Percentiles rank a stretch among this genome's conserved stretches.
Conservation (phyloP, 2,329 filamentous ascomycete genomes). For the Aulographum hederae region DNA sequence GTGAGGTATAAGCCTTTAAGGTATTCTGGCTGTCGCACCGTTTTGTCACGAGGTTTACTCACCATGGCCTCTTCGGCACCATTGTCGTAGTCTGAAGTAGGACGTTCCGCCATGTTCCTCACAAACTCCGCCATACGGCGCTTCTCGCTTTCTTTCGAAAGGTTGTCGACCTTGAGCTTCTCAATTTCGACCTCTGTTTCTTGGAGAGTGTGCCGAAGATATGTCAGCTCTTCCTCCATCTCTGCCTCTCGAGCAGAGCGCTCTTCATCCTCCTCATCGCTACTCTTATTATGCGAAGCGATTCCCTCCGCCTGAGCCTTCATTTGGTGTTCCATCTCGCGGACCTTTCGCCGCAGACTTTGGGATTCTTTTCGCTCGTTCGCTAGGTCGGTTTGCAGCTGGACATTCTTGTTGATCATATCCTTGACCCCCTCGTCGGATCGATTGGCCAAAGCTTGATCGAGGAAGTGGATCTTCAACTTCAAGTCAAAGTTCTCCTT, state of each 20-base stretch:
- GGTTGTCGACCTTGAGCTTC: conserved; percentile 56
- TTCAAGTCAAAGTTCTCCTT: conserved; percentile 98
- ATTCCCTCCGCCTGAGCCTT: conserved; percentile 35
- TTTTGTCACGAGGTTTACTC: no score
- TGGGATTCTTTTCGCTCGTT: conserved; percentile 86
- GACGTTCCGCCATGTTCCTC: conserved; percentile 39
- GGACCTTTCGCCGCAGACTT: conserved; percentile 57
- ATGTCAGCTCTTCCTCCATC: conserved; percentile 71
- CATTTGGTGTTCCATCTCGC: conserved; percentile 70
- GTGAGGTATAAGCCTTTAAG: neutral
- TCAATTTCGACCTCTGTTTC: conserved; percentile 73
- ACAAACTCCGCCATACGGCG: conserved; percentile 71
- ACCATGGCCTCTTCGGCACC: conserved; percentile 20
- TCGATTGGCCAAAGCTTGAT: conserved; percentile 77
- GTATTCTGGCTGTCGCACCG: conserved; percentile 2
- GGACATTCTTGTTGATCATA: conserved; percentile 94
- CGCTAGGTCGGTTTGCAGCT: conserved; percentile 77
- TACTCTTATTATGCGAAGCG: conserved; percentile 22
- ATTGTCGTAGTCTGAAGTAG: conserved; percentile 16
- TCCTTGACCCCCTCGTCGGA: conserved; percentile 95
- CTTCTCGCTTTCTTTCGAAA: conserved; percentile 70
- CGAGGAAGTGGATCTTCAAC: conserved; percentile 92
- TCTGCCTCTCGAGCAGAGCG: conserved; percentile 33
- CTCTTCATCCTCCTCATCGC: conserved; percentile 31
- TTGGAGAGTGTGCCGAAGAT: conserved; percentile 69